Evolutionary conservation across 306 rosid species (phyloP).

Genomic region (Vigna unguiculata): DNA sequence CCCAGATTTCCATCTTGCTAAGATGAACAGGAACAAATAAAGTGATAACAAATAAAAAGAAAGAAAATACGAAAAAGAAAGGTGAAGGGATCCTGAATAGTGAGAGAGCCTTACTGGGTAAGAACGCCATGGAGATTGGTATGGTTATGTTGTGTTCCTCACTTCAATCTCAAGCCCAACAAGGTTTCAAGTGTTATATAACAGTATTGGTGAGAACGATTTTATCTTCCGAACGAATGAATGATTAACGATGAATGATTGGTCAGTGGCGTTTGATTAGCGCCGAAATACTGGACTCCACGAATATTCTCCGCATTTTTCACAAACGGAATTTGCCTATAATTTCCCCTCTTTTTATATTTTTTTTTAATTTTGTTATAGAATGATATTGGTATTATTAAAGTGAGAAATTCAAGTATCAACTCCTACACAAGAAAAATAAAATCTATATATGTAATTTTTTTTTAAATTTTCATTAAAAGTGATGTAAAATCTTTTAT

Average conservation of each 20-base stretch:
- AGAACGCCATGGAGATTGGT: slow-evolving; percentile 34
- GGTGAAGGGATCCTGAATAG: not conserved
- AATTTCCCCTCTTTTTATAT: too few species aligned
- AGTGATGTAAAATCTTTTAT: too few species aligned
- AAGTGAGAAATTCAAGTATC: too few species aligned
- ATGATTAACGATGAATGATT: not conserved
- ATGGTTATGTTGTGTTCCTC: not conserved
- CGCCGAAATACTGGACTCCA: not conserved
- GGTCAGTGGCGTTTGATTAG: not conserved
- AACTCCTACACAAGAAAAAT: too few species aligned
- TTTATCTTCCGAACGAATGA: not conserved
- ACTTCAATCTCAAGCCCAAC: not conserved
- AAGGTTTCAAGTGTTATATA: not conserved
- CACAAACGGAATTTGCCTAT: too few species aligned
- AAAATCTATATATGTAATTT: too few species aligned
- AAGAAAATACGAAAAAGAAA: not conserved
- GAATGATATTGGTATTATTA: too few species aligned
- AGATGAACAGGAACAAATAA: not conserved
- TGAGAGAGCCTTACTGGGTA: slow-evolving; percentile 3
- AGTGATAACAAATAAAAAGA: not conserved
- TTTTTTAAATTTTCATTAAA: too few species aligned
- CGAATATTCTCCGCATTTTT: not conserved
- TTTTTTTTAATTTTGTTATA: too few species aligned
- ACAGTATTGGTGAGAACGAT: not conserved
- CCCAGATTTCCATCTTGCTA: not conserved